Evolutionary conservation across 2,329 filamentous ascomycete species (phyloP).

Genomic region (Neonectria sp.): DNA sequence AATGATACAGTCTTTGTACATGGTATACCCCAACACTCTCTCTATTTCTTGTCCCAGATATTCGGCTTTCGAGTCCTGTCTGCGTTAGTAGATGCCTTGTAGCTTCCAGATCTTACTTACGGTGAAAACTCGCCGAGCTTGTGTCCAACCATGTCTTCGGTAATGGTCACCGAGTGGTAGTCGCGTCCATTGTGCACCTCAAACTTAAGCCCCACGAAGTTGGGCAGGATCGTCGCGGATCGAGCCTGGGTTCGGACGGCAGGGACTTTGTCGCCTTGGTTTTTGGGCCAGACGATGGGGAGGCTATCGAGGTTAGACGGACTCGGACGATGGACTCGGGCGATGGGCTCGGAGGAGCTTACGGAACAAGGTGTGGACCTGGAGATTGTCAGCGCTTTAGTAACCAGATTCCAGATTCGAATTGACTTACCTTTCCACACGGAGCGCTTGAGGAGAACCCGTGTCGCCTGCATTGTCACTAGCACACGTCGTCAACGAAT

Average conservation of each 20-base stretch:
- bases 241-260: constrained; percentile 91
- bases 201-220: constrained; percentile 91
- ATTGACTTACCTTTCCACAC: constrained; percentile 84
- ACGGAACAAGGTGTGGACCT: constrained; percentile 71
- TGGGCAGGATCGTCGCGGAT: constrained; percentile 90
- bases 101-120: constrained; percentile 68
- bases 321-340: constrained; percentile 41
- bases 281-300: constrained; percentile 74
- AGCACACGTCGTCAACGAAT: constrained; percentile 44
- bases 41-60: constrained; percentile 63
- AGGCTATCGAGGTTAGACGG: constrained; percentile 59
- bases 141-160: constrained; percentile 96
- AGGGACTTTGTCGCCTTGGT: constrained; percentile 73
- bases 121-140: constrained; percentile 93
- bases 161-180: constrained; percentile 86
- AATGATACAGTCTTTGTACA: constrained; percentile 53
- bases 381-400: constrained; percentile 39
- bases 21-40: constrained; percentile 38
- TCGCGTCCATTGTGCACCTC: constrained; percentile 93
- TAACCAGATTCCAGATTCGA: background rate
- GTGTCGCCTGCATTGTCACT: constrained; percentile 77
- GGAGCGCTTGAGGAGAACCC: constrained; percentile 79
- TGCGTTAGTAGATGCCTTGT: constrained; percentile 19
- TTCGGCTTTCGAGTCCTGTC: constrained; percentile 71
- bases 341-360: constrained; percentile 48